These are phyloP conservation scores for Lentinula guzmanii DNA, from an alignment of 768 basidiomycete genomes.

Conservation along the genomic window DNA sequence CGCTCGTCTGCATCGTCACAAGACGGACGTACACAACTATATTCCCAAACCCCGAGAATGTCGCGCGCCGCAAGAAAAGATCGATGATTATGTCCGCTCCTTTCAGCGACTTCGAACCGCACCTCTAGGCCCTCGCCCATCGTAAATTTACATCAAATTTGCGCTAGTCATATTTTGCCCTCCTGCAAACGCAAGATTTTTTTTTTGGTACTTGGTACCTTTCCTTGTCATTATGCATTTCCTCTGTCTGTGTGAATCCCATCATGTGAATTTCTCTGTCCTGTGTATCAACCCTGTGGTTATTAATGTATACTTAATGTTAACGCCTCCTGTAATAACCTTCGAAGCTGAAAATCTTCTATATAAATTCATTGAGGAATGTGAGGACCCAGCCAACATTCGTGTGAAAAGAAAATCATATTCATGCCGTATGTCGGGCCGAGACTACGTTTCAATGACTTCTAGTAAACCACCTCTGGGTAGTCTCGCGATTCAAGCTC, in stretches of 20 bases:
- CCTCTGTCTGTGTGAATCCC: too few relatives aligned
- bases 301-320: neutral
- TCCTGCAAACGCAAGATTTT: too few relatives aligned
- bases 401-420: neutral
- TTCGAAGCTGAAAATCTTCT: neutral
- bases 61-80: constrained; percentile 28
- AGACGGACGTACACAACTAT: constrained; percentile 46
- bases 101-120: neutral
- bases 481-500: constrained; percentile 64
- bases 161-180: too few relatives aligned
- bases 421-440: neutral
- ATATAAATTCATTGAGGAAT: too few relatives aligned
- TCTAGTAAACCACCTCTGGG: constrained; percentile 41
- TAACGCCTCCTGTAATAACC: neutral
- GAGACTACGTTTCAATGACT: neutral
- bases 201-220: too few relatives aligned
- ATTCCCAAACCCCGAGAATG: constrained; percentile 40
- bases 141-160: too few relatives aligned
- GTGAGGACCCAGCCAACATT: neutral
- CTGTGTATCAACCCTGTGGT: neutral
- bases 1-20: constrained; percentile 57
- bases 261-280: neutral
- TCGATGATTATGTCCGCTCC: constrained; percentile 5
- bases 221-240: too few relatives aligned
- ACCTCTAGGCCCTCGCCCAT: too few relatives aligned